phyloP scores from a whole-genome alignment of 495 filamentous ascomycete genomes.

The Acidomyces sp. region DNA sequence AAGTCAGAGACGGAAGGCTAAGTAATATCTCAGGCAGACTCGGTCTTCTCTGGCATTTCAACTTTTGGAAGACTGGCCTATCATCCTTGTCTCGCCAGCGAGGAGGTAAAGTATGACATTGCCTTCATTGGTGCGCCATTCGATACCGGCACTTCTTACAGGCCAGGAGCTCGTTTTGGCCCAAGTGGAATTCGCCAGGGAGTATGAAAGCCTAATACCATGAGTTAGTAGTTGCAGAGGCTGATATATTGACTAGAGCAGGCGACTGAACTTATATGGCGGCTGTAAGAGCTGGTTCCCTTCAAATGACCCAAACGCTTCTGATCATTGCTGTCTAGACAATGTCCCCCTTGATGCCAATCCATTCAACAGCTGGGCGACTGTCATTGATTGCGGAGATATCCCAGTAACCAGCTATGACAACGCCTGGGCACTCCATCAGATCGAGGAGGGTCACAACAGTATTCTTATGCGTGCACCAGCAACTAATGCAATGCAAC shows the following conservation, averaged over 20 bases:
- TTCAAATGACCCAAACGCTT: no score
- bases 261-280: no score
- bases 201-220: no score
- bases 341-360: slow-evolving; percentile 40
- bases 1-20: background rate
- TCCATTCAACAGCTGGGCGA: slow-evolving; percentile 32
- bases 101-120: slow-evolving; percentile 35
- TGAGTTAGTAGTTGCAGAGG: no score
- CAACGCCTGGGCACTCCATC: slow-evolving; percentile 31
- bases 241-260: no score
- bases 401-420: slow-evolving; percentile 25
- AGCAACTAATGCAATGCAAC: slow-evolving; percentile 36
- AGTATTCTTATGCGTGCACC: slow-evolving; percentile 29
- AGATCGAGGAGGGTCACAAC: slow-evolving; percentile 35
- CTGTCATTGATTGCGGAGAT: background rate
- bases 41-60: slow-evolving; percentile 35
- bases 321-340: no score
- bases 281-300: no score
- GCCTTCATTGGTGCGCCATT: slow-evolving; percentile 44
- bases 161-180: slow-evolving; percentile 74
- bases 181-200: slow-evolving; percentile 72
- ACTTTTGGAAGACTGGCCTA: slow-evolving; percentile 68
- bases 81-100: slow-evolving; percentile 60
- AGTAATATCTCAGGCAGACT: slow-evolving; percentile 44
- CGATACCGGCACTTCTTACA: slow-evolving; percentile 58